Evolutionary conservation across 202 grass and related monocot genomes (phyloP).

Genomic region (Setaria viridis): DNA sequence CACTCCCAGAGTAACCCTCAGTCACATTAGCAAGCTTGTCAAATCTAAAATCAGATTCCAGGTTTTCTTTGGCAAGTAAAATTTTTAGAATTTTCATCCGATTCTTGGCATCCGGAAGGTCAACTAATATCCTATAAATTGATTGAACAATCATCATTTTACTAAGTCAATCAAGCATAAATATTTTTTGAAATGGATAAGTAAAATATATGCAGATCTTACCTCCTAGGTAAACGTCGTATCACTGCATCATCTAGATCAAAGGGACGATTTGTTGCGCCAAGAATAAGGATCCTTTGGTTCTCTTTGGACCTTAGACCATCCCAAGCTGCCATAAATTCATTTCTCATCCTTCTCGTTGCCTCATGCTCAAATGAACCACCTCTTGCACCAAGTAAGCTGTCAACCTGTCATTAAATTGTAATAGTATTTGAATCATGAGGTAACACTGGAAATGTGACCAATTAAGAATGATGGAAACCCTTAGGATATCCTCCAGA

Average conservation of each 20-base stretch:
- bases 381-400: conserved; percentile 91
- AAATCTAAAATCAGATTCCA: conserved; percentile 71
- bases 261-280: conserved; percentile 90
- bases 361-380: conserved; percentile 78
- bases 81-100: conserved; percentile 85
- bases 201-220: conserved; percentile 18
- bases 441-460: conserved; percentile 22
- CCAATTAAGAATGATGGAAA: conserved; percentile 4
- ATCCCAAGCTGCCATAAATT: conserved; percentile 99
- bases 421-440: conserved; percentile 36
- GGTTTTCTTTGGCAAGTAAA: conserved; percentile 89
- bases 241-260: conserved; percentile 96
- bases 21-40: conserved; percentile 78
- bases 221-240: conserved; percentile 89
- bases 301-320: conserved; percentile 89
- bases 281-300: conserved; percentile 91
- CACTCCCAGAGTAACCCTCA: conserved; percentile 96
- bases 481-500: neutral
- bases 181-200: neutral
- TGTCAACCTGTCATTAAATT: conserved; percentile 73
- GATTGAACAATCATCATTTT: conserved; percentile 16
- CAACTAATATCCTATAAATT: conserved; percentile 78
- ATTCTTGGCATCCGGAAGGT: conserved; percentile 83
- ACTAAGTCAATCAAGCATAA: neutral
- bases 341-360: conserved; percentile 91